Conservation (phyloP, 2,329 filamentous ascomycete species). For the Nothomitra cinnamomea region DNA sequence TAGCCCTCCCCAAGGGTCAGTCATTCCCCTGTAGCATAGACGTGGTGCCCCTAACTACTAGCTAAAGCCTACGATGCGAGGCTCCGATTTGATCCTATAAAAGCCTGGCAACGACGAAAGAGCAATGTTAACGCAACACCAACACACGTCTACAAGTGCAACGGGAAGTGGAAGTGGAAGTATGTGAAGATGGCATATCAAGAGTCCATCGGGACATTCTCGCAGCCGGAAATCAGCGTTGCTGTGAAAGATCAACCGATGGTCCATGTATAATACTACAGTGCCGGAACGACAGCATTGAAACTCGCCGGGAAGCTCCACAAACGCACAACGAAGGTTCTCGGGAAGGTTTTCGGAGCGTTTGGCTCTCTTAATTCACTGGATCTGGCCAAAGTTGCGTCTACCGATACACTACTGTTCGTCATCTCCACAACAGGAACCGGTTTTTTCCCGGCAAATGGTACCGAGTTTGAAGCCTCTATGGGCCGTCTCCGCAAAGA, state of each 20-base stretch:
- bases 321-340: background rate
- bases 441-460: slow-evolving; percentile 13
- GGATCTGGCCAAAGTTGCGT: background rate
- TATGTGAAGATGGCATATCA: background rate
- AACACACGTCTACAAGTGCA: background rate
- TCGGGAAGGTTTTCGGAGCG: background rate
- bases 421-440: slow-evolving; percentile 12
- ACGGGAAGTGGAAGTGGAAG: background rate
- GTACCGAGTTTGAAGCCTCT: slow-evolving; percentile 6
- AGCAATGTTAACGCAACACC: background rate
- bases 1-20: slow-evolving; percentile 15
- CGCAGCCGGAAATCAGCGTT: background rate
- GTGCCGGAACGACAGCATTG: slow-evolving; percentile 12
- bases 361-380: background rate
- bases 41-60: slow-evolving; percentile 17
- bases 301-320: slow-evolving; percentile 11
- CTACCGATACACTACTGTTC: slow-evolving; percentile 10
- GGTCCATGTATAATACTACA: slow-evolving; percentile 12
- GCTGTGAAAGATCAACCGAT: background rate
- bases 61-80: slow-evolving; percentile 16
- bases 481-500: background rate
- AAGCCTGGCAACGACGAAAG: slow-evolving; percentile 13
- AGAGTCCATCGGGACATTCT: slow-evolving; percentile 6
- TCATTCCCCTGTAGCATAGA: slow-evolving; percentile 16
- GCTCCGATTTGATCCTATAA: slow-evolving; percentile 16